These are phyloP conservation scores for Thymus quinquecostatus DNA, from an alignment of 257 asterid species.

Conservation along the genomic window DNA sequence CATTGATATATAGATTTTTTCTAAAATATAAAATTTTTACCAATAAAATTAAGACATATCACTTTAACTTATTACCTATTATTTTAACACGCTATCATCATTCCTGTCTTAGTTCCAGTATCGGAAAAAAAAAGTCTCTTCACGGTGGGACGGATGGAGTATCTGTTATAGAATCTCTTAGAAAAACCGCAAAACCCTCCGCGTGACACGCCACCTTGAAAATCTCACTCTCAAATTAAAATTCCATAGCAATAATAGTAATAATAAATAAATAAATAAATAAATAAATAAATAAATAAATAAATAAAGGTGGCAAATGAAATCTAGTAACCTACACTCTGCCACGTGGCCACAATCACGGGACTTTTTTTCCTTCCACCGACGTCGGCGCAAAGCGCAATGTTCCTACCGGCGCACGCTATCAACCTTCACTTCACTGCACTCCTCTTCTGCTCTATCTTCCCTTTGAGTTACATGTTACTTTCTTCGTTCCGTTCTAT, in stretches of 20 bases:
- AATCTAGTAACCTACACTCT: neutral
- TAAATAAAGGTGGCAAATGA: neutral
- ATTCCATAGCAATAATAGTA: neutral
- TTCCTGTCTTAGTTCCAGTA: no score
- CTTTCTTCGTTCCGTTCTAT: no score
- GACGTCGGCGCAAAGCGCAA: neutral
- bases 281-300: neutral
- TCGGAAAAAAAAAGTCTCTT: no score
- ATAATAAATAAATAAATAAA: neutral
- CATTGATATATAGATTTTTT: no score
- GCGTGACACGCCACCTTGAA: conserved; percentile 28
- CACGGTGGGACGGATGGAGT: no score
- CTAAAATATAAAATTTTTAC: no score
- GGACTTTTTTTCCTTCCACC: neutral
- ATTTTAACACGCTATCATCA: no score
- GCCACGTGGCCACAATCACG: neutral
- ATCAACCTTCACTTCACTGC: neutral
- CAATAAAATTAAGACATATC: no score
- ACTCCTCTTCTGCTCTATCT: no score
- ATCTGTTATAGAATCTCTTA: neutral
- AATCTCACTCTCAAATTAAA: conserved; percentile 1
- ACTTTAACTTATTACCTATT: no score
- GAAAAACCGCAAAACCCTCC: neutral
- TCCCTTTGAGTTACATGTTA: no score
- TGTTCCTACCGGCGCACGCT: neutral